These are phyloP conservation scores for Linnemannia hyalina DNA, from an alignment of 192 early-diverging fungal species.

Conservation along the genomic window DNA sequence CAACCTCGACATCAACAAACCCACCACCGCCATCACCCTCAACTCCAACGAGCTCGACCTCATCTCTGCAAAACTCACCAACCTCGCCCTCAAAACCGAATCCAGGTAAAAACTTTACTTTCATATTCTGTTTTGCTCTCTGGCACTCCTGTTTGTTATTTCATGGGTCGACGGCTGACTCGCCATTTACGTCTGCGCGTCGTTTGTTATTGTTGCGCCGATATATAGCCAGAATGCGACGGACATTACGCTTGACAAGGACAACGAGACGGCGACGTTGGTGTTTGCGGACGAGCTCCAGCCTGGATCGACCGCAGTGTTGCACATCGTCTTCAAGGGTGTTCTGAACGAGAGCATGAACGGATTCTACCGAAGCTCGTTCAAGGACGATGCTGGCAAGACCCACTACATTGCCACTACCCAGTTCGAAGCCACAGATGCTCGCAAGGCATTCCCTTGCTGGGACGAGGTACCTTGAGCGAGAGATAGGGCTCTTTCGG, in stretches of 20 bases:
- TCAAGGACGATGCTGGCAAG: slow-evolving; percentile 56
- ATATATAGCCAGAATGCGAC: slow-evolving; percentile 52
- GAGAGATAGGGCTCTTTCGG: too few relatives aligned
- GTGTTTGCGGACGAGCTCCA: slow-evolving; percentile 71
- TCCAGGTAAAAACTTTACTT: slow-evolving; percentile 48
- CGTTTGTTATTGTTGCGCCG: background rate
- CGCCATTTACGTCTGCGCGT: too few relatives aligned
- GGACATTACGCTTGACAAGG: slow-evolving; percentile 60
- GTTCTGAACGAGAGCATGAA: slow-evolving; percentile 89
- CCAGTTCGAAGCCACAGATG: slow-evolving; percentile 95
- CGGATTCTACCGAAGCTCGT: slow-evolving; percentile 93
- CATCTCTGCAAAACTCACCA: slow-evolving; percentile 62
- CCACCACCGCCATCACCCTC: slow-evolving; percentile 74
- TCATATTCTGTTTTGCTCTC: background rate
- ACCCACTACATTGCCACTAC: slow-evolving; percentile 88
- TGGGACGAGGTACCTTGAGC: slow-evolving; percentile 83
- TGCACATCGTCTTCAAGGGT: slow-evolving; percentile 74
- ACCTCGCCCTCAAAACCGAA: slow-evolving; percentile 64
- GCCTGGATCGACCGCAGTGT: slow-evolving; percentile 61
- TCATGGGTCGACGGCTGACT: too few relatives aligned
- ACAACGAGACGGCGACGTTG: slow-evolving; percentile 65
- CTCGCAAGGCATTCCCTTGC: slow-evolving; percentile 94
- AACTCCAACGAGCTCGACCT: slow-evolving; percentile 79
- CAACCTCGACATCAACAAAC: slow-evolving; percentile 72
- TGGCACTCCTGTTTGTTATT: background rate